These are phyloP conservation scores for Geoglossum glabrum DNA, from an alignment of 495 filamentous ascomycete species.

Conservation along the genomic window DNA sequence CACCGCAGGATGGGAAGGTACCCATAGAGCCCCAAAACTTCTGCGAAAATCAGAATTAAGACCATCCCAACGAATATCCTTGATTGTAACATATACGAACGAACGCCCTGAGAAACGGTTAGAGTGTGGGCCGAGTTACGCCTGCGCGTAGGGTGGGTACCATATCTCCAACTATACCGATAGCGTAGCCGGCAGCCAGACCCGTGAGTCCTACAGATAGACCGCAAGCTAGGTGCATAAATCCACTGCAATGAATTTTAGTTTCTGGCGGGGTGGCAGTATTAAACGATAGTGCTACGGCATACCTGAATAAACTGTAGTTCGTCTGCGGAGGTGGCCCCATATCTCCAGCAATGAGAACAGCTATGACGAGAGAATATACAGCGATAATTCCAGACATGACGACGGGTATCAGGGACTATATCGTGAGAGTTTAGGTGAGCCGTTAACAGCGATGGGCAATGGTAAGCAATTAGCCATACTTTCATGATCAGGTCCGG, in stretches of 20 bases:
- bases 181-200: conserved; percentile 90
- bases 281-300: neutral
- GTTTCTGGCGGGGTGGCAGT: neutral
- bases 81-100: conserved; percentile 88
- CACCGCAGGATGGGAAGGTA: conserved; percentile 25
- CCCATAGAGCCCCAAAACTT: conserved; percentile 95
- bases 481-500: conserved; percentile 98
- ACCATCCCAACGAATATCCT: conserved; percentile 98
- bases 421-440: neutral
- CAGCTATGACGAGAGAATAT: conserved; percentile 88
- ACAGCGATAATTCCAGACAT: conserved; percentile 99
- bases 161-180: conserved; percentile 86
- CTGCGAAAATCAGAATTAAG: conserved; percentile 91
- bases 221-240: conserved; percentile 85
- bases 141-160: conserved; percentile 19
- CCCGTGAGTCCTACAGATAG: conserved; percentile 80
- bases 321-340: conserved; percentile 36
- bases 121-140: conserved; percentile 10
- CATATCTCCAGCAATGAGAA: conserved; percentile 78
- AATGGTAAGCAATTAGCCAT: conserved; percentile 8
- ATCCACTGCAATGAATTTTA: conserved; percentile 33
- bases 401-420: conserved; percentile 90
- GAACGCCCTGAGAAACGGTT: conserved; percentile 40
- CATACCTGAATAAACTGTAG: conserved; percentile 71
- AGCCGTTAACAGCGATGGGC: too few relatives aligned